Percentiles rank a stretch among this genome's conserved stretches.
Evolutionary conservation across 768 basidiomycete genomes (phyloP).

Genomic region (Boletus rubescentipes): DNA sequence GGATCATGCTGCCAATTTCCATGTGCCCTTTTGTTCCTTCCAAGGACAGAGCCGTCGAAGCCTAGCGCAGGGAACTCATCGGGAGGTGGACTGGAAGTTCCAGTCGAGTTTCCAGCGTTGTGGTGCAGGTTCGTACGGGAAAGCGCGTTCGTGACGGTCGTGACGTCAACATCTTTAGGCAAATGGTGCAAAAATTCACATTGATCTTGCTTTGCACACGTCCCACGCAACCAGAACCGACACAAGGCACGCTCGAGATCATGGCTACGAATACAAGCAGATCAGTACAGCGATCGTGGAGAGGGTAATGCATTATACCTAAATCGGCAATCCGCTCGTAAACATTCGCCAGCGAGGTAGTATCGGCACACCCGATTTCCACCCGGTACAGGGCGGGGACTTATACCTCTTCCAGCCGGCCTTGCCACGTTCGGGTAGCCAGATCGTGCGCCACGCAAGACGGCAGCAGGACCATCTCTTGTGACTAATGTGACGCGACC

Average conservation of each 20-base stretch:
- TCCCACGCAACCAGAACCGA: conserved; percentile 97
- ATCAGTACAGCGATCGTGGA: conserved; percentile 7
- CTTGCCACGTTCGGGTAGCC: conserved; percentile 27
- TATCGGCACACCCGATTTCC: conserved; percentile 87
- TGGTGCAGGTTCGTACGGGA: conserved; percentile 61
- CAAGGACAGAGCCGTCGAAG: conserved; percentile 39
- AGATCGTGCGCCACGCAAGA: conserved; percentile 44
- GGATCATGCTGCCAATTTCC: conserved; percentile 65
- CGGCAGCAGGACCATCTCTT: conserved; percentile 44
- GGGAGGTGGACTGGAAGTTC: conserved; percentile 29
- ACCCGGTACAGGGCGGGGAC: conserved; percentile 39
- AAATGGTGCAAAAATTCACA: conserved; percentile 97
- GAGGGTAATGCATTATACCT: conserved; percentile 57
- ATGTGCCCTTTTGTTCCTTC: conserved; percentile 44
- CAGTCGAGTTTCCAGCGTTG: conserved; percentile 37
- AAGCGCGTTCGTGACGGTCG: conserved; percentile 65
- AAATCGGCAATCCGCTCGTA: conserved; percentile 95
- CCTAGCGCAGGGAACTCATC: conserved; percentile 76
- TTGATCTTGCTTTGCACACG: conserved; percentile 93
- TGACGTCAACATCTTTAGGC: conserved; percentile 81
- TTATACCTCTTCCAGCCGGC: conserved; percentile 26
- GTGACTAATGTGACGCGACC: conserved; percentile 67
- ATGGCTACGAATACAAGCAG: conserved; percentile 53
- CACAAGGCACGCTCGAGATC: conserved; percentile 92
- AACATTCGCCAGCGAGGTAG: conserved; percentile 94